Conservation (phyloP, 768 basidiomycete genomes). For the Clitopilus hobsonii region DNA sequence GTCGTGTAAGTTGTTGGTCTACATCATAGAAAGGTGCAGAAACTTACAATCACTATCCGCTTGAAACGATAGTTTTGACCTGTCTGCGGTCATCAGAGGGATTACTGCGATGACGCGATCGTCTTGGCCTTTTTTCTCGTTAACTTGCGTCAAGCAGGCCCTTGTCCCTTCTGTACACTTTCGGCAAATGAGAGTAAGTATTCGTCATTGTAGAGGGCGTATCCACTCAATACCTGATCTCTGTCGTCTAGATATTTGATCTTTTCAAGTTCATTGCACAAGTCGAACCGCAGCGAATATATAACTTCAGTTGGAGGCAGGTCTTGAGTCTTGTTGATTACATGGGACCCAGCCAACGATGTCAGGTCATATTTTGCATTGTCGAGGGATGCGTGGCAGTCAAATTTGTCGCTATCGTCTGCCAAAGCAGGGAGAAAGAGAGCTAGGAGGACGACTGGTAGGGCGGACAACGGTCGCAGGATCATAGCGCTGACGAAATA, state of each 20-base stretch:
- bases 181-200: too few species aligned
- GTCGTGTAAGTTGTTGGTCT: slow-evolving; percentile 7
- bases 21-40: slow-evolving; percentile 2
- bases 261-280: slow-evolving; percentile 56
- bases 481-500: slow-evolving; percentile 14
- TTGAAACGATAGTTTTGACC: slow-evolving; percentile 24
- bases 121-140: slow-evolving; percentile 45
- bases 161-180: slow-evolving; percentile 71
- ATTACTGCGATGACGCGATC: slow-evolving; percentile 74
- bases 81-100: slow-evolving; percentile 51
- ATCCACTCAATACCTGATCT: slow-evolving; percentile 60
- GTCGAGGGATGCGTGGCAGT: slow-evolving; percentile 45
- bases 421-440: slow-evolving; percentile 19
- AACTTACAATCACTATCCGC: slow-evolving; percentile 34
- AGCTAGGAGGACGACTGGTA: slow-evolving; percentile 8
- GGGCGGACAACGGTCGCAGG: slow-evolving; percentile 10
- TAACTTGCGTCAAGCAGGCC: slow-evolving; percentile 69
- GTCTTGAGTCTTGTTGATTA: slow-evolving; percentile 43
- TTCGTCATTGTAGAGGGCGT: too few species aligned
- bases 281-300: slow-evolving; percentile 59
- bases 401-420: slow-evolving; percentile 40
- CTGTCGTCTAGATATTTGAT: slow-evolving; percentile 39
- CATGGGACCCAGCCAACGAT: slow-evolving; percentile 45
- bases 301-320: slow-evolving; percentile 61
- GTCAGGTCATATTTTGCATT: slow-evolving; percentile 58